These are phyloP conservation scores for Aurifilum marmelostoma DNA, from an alignment of 2,329 filamentous ascomycete genomes.

Conservation along the genomic window DNA sequence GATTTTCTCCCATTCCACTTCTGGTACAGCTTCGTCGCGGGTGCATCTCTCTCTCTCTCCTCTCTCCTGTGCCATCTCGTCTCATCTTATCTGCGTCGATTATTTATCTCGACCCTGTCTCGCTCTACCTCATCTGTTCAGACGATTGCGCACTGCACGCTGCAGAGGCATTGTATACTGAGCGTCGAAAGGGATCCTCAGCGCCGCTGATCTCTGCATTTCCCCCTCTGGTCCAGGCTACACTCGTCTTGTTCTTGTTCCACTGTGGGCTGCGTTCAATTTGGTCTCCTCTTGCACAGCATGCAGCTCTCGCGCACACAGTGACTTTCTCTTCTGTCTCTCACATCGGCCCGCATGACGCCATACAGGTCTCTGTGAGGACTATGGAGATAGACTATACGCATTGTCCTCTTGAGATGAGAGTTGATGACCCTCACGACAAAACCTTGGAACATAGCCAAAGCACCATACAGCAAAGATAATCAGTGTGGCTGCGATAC, in stretches of 20 bases:
- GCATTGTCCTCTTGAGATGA: slow-evolving; percentile 10
- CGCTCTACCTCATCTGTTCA: slow-evolving; percentile 17
- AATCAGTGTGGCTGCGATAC: slow-evolving; percentile 4
- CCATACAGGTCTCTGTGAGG: slow-evolving; percentile 11
- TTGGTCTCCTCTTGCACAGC: slow-evolving; percentile 7
- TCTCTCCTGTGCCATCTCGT: slow-evolving; percentile 24
- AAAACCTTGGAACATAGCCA: neutral
- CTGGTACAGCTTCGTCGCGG: slow-evolving; percentile 19
- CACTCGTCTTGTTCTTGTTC: neutral
- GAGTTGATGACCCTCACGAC: neutral
- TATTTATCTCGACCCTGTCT: slow-evolving; percentile 25
- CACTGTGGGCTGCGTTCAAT: neutral
- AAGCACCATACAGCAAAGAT: neutral
- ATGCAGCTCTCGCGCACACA: slow-evolving; percentile 19
- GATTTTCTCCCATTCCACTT: slow-evolving; percentile 19
- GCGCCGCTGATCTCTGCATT: neutral
- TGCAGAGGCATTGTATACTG: slow-evolving; percentile 13
- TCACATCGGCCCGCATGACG: neutral
- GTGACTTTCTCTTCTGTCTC: slow-evolving; percentile 4
- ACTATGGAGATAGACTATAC: slow-evolving; percentile 18
- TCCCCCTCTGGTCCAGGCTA: neutral
- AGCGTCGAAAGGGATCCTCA: neutral
- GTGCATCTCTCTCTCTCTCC: slow-evolving; percentile 20
- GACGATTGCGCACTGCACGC: slow-evolving; percentile 20
- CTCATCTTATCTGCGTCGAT: slow-evolving; percentile 24